Conservation (phyloP, 345 rosid genomes). For the Lepidium africanum region DNA sequence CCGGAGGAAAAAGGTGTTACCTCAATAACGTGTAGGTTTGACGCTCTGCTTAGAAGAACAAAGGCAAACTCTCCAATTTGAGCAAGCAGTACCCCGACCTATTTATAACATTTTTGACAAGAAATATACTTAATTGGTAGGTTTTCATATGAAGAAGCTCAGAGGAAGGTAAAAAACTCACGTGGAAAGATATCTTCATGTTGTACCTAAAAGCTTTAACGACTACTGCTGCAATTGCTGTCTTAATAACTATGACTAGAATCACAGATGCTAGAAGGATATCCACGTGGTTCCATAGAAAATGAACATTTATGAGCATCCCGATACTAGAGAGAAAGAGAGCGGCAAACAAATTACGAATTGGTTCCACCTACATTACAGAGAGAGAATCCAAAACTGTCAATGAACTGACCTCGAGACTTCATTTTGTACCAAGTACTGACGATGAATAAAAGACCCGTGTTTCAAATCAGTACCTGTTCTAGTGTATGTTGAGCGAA, state of each 20-base stretch:
- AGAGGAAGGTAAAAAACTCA: conserved; percentile 30
- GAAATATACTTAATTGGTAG: neutral
- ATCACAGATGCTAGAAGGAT: conserved; percentile 93
- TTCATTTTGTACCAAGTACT: neutral
- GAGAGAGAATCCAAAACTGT: neutral
- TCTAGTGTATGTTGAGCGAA: conserved; percentile 93
- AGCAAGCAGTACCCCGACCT: conserved; percentile 93
- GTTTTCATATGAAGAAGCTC: neutral
- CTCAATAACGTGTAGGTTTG: conserved; percentile 91
- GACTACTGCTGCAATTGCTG: conserved; percentile 62
- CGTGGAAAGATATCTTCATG: conserved; percentile 78
- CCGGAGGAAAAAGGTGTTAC: conserved; percentile 29
- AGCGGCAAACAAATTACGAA: conserved; percentile 91
- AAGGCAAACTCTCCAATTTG: conserved; percentile 99
- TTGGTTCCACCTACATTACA: conserved; percentile 81
- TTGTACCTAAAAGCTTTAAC: conserved; percentile 76
- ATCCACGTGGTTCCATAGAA: conserved; percentile 98
- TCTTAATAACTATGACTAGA: conserved; percentile 84
- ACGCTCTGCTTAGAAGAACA: conserved; percentile 89
- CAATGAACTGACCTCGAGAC: neutral
- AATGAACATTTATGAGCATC: conserved; percentile 94
- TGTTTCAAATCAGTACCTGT: conserved; percentile 47
- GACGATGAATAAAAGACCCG: neutral
- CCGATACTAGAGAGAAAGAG: conserved; percentile 97
- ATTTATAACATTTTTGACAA: conserved; percentile 6